Conservation (phyloP, 73 alveolate genomes). For the Stentor coeruleus region DNA sequence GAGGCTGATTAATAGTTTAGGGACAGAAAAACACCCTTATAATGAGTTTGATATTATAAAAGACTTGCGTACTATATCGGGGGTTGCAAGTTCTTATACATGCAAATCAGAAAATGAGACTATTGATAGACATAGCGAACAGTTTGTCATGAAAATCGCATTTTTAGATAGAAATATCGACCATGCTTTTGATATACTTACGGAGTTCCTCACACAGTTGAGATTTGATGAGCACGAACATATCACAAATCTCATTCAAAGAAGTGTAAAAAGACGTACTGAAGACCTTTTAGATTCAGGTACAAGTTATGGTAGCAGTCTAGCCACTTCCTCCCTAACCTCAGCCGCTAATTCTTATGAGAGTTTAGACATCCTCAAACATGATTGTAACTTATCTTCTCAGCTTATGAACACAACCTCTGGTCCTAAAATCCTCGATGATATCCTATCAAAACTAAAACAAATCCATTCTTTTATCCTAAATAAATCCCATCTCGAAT, state of each 20-base stretch:
- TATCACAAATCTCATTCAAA: conserved; percentile 48
- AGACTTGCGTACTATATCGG: conserved; percentile 32
- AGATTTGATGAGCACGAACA: conserved; percentile 46
- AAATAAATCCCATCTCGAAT: conserved; percentile 44
- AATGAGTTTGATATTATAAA: conserved; percentile 55
- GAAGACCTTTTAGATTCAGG: conserved; percentile 54
- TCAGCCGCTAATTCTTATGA: conserved; percentile 45
- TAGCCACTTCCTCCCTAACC: conserved; percentile 48
- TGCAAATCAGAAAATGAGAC: background rate
- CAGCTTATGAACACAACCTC: conserved; percentile 24
- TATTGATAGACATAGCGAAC: conserved; percentile 32
- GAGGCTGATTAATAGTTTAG: conserved; percentile 47
- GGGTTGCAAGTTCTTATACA: conserved; percentile 41
- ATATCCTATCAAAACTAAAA: conserved; percentile 40
- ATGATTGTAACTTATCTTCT: conserved; percentile 51
- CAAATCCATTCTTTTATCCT: conserved; percentile 46
- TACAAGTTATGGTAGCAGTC: conserved; percentile 41
- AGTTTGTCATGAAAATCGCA: conserved; percentile 48
- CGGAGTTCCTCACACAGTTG: conserved; percentile 58
- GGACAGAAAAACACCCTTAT: conserved; percentile 70
- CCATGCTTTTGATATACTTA: conserved; percentile 59
- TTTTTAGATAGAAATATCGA: conserved; percentile 66
- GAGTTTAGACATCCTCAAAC: conserved; percentile 37
- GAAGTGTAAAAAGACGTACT: conserved; percentile 43
- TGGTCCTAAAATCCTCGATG: conserved; percentile 42